Percentiles rank a stretch among this genome's conserved stretches.
These are phyloP conservation scores for Rhytidhysteron rufulum DNA, from an alignment of 2,329 filamentous ascomycete species.

Conservation along the genomic window DNA sequence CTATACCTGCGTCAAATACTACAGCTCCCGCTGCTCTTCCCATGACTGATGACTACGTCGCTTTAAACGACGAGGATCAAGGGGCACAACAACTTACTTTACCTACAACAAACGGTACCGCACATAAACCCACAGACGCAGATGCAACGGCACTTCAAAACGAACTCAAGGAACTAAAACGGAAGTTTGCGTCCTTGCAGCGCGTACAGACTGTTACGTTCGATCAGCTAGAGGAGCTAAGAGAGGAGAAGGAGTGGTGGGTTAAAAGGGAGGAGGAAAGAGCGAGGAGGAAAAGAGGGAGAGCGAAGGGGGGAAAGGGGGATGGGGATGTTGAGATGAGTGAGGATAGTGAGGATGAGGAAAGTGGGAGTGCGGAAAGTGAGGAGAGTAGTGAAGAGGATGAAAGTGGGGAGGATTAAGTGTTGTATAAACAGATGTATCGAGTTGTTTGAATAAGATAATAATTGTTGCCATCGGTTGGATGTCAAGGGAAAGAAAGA, in stretches of 20 bases:
- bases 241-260: conserved; percentile 38
- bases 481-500: too few species aligned
- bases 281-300: conserved; percentile 12
- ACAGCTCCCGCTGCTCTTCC: conserved; percentile 5
- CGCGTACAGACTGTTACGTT: conserved; percentile 45
- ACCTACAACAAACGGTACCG: neutral
- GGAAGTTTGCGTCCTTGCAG: conserved; percentile 41
- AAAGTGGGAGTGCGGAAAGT: neutral
- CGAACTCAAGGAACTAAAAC: conserved; percentile 32
- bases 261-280: conserved; percentile 27
- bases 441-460: too few species aligned
- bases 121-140: conserved; percentile 2
- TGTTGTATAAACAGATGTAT: too few species aligned
- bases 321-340: neutral
- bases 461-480: too few species aligned
- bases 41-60: conserved; percentile 32
- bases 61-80: conserved; percentile 11
- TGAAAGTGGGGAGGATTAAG: neutral
- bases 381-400: neutral
- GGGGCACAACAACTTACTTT: neutral
- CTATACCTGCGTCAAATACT: too few species aligned
- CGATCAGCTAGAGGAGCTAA: conserved; percentile 41
- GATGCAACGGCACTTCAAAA: conserved; percentile 8
- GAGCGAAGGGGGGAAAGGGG: conserved; percentile 1
- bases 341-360: neutral